These are phyloP conservation scores for Neltuma alba DNA, from an alignment of 306 rosid species.

Conservation along the genomic window DNA sequence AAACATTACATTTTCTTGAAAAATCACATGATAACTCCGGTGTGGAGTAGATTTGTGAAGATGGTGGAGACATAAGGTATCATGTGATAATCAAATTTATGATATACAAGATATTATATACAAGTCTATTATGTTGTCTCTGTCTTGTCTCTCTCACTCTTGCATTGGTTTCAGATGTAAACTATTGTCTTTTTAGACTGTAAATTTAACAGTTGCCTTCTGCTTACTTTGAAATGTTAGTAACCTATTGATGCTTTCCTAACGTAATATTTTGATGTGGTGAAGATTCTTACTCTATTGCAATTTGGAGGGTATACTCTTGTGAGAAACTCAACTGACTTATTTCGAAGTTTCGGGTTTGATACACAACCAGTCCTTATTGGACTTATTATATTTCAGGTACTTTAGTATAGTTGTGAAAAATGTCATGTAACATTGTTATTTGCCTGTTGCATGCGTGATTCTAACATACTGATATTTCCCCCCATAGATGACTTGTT, in stretches of 20 bases:
- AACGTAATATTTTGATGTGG: slow-evolving; percentile 20
- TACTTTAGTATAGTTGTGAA: slow-evolving; percentile 31
- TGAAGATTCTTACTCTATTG: slow-evolving; percentile 86
- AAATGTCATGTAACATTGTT: not conserved
- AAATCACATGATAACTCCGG: not conserved
- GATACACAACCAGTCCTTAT: slow-evolving; percentile 93
- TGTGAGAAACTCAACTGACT: slow-evolving; percentile 86
- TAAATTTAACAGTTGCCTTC: slow-evolving; percentile 10
- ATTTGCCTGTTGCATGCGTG: slow-evolving; percentile 15
- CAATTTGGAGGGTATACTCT: slow-evolving; percentile 98
- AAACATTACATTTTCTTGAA: not conserved
- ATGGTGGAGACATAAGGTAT: not conserved
- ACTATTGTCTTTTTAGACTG: not conserved
- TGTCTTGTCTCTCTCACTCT: not conserved
- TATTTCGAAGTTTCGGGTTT: slow-evolving; percentile 90
- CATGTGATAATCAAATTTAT: not conserved
- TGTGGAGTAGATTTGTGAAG: not conserved
- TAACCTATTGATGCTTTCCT: slow-evolving; percentile 27
- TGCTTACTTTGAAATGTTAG: slow-evolving; percentile 17
- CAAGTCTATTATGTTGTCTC: not conserved
- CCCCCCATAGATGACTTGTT: not conserved
- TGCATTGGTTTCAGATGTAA: not conserved
- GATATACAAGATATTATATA: not conserved
- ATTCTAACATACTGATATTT: not conserved
- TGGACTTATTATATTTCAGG: slow-evolving; percentile 96